Percentiles rank a stretch among this genome's conserved stretches.
Evolutionary conservation across 306 rosid genomes (phyloP).

Genomic region (Notholithocarpus densiflorus): DNA sequence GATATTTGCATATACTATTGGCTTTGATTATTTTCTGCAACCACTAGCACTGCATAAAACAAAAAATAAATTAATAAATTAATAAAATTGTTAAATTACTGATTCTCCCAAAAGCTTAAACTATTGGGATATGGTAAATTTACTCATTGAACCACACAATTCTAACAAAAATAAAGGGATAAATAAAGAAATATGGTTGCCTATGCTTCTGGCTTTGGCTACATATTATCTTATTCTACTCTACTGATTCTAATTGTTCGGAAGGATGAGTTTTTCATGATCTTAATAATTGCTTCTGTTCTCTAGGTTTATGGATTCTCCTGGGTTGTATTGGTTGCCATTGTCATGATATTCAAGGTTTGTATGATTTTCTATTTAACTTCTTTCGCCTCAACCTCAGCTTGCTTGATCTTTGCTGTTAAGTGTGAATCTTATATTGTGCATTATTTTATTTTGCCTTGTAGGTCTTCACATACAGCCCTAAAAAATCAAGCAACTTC

Average conservation of each 20-base stretch:
- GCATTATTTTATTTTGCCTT: constrained; percentile 15
- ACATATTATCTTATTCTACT: not conserved
- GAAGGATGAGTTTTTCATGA: not conserved
- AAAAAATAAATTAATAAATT: too few species aligned
- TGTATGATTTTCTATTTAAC: constrained; percentile 20
- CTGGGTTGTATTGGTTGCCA: constrained; percentile 69
- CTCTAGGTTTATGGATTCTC: constrained; percentile 87
- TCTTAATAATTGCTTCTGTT: constrained; percentile 25
- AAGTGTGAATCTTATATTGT: not conserved
- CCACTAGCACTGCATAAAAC: not conserved
- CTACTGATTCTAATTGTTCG: not conserved
- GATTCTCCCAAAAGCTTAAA: too few species aligned
- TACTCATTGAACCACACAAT: too few species aligned
- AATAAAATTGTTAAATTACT: too few species aligned
- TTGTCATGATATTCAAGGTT: constrained; percentile 89
- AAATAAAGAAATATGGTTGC: not conserved
- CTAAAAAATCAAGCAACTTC: constrained; percentile 61
- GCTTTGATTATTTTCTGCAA: not conserved
- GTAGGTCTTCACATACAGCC: constrained; percentile 85
- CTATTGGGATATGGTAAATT: too few species aligned
- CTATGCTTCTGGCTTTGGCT: not conserved
- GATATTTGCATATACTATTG: not conserved
- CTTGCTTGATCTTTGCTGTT: not conserved
- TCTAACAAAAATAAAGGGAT: not conserved
- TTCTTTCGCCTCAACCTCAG: constrained; percentile 1